Evolutionary conservation across 352 stramenopile genomes (phyloP).

Genomic region (Pythium angustatum): DNA sequence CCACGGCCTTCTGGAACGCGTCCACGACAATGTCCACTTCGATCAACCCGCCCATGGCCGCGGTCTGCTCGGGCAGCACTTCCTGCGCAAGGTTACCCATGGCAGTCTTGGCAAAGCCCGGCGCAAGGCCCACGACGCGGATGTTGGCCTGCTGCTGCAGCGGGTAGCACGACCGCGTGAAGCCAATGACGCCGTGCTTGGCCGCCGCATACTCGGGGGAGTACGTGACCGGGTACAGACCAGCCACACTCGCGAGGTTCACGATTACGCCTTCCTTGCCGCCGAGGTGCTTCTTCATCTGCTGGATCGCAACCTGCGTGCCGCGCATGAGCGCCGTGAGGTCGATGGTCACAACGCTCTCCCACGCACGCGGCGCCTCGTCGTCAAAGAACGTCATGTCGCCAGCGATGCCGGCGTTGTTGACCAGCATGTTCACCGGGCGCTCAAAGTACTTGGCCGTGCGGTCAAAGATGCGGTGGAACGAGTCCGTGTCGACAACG

Average conservation of each 20-base stretch:
- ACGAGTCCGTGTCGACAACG: slow-evolving; percentile 66
- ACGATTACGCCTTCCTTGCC: slow-evolving; percentile 67
- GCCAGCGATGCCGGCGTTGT: slow-evolving; percentile 77
- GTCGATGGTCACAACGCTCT: slow-evolving; percentile 73
- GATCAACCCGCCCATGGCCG: slow-evolving; percentile 49
- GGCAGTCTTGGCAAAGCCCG: slow-evolving; percentile 65
- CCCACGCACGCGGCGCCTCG: slow-evolving; percentile 44
- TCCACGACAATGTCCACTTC: slow-evolving; percentile 52
- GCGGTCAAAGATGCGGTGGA: slow-evolving; percentile 59
- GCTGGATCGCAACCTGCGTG: slow-evolving; percentile 56
- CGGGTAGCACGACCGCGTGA: slow-evolving; percentile 66
- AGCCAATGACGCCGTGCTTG: slow-evolving; percentile 73
- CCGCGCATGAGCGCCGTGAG: slow-evolving; percentile 69
- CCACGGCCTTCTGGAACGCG: slow-evolving; percentile 47
- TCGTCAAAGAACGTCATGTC: slow-evolving; percentile 52
- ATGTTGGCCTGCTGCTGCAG: slow-evolving; percentile 71
- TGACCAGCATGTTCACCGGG: slow-evolving; percentile 73
- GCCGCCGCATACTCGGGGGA: slow-evolving; percentile 68
- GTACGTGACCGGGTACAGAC: slow-evolving; percentile 51
- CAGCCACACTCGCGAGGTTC: slow-evolving; percentile 72
- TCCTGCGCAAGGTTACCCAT: slow-evolving; percentile 54
- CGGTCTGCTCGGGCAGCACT: slow-evolving; percentile 45
- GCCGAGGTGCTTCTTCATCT: slow-evolving; percentile 62
- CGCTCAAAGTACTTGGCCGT: slow-evolving; percentile 57
- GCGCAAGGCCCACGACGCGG: slow-evolving; percentile 65